Base-by-base conservation (phyloP, 352 stramenopile genomes). In the Nothophytophthora sp. region DNA sequence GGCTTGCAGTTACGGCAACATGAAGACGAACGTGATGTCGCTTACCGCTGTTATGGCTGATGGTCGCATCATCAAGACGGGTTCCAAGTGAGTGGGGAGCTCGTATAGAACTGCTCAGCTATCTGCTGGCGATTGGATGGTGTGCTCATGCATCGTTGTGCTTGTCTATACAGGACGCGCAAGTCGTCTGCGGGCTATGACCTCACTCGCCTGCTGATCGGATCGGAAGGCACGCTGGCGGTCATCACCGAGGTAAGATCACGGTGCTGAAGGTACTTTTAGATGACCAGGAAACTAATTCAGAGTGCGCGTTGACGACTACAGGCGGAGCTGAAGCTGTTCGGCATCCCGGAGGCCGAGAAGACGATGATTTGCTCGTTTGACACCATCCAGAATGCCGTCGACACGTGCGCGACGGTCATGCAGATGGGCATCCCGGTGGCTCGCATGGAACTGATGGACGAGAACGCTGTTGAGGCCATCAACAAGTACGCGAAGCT, bases 131-230 rank as follows among this genome's bases (percentile, higher is more conserved):
- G n/a, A n/a, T n/a, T n/a, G n/a, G n/a, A 6, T 32, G 11, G 6
- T 32, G 6, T 12, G 27, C 27, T 32, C 16, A 15, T 28, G 13
- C 16, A n/a, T 33, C 29, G 18, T 16, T 56, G 12, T 28, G 29
- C 9, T 49, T 48, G 10, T 50, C 9, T 20, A 0, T 19, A 36
- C 30, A 86, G 86, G 27, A 90, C 96, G 10, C 80, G 96, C 47
- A 99, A 99, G 76, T 97, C 87, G 13, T 97, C 92, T 19, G 96
- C 97, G n/a, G 97, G 97, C 3, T 99, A 99, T 70, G 96, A 99
- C 62, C 80, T 99, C 37, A 96, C 94, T 0, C 78, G 82, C 7
- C 67, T 99, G n/a, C 70, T 99, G 13, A 96, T 97, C 48, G 96
- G 96, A 5, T 97, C 87, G 15, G 97, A 99, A 67, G 96, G 96